Evolutionary conservation across 1,139 yeast species (phyloP).

Genomic region (Hemisphaericaspora xylofermentans): DNA sequence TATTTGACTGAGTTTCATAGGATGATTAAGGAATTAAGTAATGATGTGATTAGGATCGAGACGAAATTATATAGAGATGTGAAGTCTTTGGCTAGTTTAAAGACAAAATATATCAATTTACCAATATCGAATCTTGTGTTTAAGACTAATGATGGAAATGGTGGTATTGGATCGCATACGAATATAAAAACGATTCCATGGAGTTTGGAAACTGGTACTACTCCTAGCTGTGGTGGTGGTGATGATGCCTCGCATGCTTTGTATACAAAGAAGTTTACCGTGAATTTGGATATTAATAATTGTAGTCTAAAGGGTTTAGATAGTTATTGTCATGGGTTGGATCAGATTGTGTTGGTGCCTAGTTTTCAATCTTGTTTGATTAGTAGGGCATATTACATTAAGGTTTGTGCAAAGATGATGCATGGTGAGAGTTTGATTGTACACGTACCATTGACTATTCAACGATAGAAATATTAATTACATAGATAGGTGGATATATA

Average conservation of each 20-base stretch:
- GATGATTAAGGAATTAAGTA: constrained; percentile 35
- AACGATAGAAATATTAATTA: constrained; percentile 13
- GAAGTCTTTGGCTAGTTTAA: constrained; percentile 35
- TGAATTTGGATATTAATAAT: constrained; percentile 26
- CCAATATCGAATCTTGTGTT: constrained; percentile 18
- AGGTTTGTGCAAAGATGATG: constrained; percentile 29
- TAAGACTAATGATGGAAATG: constrained; percentile 14
- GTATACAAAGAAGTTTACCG: constrained; percentile 28
- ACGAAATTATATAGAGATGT: constrained; percentile 37
- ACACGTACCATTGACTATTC: constrained; percentile 37
- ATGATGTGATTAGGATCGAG: constrained; percentile 37
- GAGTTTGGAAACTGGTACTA: constrained; percentile 18
- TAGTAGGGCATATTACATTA: constrained; percentile 50
- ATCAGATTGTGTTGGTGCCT: constrained; percentile 48
- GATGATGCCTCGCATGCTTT: constrained; percentile 18
- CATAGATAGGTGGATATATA: too few species aligned
- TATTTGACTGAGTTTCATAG: constrained; percentile 28
- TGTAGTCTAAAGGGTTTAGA: constrained; percentile 28
- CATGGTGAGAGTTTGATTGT: constrained; percentile 35
- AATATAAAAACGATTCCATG: constrained; percentile 27
- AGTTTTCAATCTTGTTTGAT: constrained; percentile 57
- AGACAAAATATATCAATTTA: constrained; percentile 33
- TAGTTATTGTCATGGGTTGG: constrained; percentile 25
- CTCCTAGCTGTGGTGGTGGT: constrained; percentile 6
- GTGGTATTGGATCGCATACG: constrained; percentile 22